Percentiles rank a stretch among this genome's conserved stretches.
phyloP scores from a whole-genome alignment of 805 yeast genomes.

The Komagataella phaffii region DNA sequence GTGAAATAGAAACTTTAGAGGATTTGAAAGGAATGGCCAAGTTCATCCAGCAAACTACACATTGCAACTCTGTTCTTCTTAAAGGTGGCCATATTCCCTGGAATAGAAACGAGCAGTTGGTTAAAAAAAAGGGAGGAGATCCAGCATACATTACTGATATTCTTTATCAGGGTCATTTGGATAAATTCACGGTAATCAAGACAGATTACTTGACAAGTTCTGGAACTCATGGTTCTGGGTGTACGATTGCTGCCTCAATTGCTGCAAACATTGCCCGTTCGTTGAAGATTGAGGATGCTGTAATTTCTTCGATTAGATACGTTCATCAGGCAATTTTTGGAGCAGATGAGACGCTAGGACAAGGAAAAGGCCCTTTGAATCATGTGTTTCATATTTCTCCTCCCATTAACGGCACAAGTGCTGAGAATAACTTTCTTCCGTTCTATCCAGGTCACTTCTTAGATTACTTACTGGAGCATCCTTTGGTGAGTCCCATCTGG shows the following conservation, averaged over 20 bases:
- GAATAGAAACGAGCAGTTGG: conserved; percentile 10
- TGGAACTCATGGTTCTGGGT: conserved; percentile 84
- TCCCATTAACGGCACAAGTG: conserved; percentile 5
- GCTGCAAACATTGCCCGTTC: conserved; percentile 63
- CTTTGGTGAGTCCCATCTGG: conserved; percentile 44
- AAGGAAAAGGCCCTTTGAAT: conserved; percentile 59
- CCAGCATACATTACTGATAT: conserved; percentile 11
- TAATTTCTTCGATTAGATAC: conserved; percentile 45
- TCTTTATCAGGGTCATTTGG: conserved; percentile 16
- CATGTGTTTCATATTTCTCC: conserved; percentile 31
- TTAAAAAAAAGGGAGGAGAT: conserved; percentile 6
- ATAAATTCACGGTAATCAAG: conserved; percentile 26
- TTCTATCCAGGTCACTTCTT: conserved; percentile 25
- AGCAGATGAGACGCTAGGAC: conserved; percentile 25
- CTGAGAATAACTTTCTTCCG: conserved; percentile 11
- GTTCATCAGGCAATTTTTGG: conserved; percentile 51
- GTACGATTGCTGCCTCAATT: conserved; percentile 73
- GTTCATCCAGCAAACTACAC: conserved; percentile 21
- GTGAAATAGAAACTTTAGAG: conserved; percentile 12
- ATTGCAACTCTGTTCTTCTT: conserved; percentile 47
- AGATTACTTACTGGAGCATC: conserved; percentile 41
- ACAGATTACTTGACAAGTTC: conserved; percentile 32
- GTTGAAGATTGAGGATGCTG: conserved; percentile 28
- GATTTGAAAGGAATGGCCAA: conserved; percentile 25
- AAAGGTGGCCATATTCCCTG: conserved; percentile 76